Percentiles rank a stretch among this genome's conserved stretches.
Evolutionary conservation across 495 filamentous ascomycete species (phyloP).

Genomic region (Xylaria telfairii): DNA sequence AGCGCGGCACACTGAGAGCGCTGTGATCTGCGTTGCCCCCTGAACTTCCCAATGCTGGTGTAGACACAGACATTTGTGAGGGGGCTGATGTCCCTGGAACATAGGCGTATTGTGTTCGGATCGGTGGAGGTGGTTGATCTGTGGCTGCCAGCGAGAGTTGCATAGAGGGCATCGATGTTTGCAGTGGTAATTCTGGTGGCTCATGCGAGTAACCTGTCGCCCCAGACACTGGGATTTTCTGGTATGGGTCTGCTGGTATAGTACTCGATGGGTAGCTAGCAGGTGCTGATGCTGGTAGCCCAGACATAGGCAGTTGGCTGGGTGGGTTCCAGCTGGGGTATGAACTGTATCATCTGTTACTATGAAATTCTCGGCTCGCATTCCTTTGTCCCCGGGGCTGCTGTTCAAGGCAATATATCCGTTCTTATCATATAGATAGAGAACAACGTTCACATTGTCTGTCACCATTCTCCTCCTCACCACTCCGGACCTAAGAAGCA

Average conservation of each 20-base stretch:
- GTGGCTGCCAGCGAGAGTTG: slow-evolving; percentile 51
- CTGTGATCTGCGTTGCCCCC: slow-evolving; percentile 37
- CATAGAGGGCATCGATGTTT: slow-evolving; percentile 57
- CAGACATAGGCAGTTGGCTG: slow-evolving; percentile 44
- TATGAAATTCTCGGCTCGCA: slow-evolving; percentile 26
- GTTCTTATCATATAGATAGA: slow-evolving; percentile 4
- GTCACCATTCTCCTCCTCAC: not conserved
- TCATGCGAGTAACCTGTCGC: slow-evolving; percentile 53
- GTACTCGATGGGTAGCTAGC: slow-evolving; percentile 50
- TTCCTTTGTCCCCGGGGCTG: not conserved
- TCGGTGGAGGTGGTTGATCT: slow-evolving; percentile 48
- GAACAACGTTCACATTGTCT: not conserved
- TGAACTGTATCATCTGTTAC: slow-evolving; percentile 37
- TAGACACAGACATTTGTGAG: slow-evolving; percentile 51
- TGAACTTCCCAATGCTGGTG: slow-evolving; percentile 40
- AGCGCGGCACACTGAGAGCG: slow-evolving; percentile 52
- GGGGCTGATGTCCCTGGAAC: slow-evolving; percentile 49
- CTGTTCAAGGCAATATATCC: not conserved
- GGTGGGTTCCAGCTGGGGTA: slow-evolving; percentile 51
- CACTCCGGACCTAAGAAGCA: not conserved
- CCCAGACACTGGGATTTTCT: slow-evolving; percentile 53
- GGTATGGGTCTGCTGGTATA: slow-evolving; percentile 52
- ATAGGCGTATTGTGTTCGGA: slow-evolving; percentile 58
- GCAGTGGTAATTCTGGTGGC: slow-evolving; percentile 55
- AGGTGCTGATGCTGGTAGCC: slow-evolving; percentile 48